These are phyloP conservation scores for Aspergillus bombycis DNA, from an alignment of 2,329 filamentous ascomycete species.

Conservation along the genomic window DNA sequence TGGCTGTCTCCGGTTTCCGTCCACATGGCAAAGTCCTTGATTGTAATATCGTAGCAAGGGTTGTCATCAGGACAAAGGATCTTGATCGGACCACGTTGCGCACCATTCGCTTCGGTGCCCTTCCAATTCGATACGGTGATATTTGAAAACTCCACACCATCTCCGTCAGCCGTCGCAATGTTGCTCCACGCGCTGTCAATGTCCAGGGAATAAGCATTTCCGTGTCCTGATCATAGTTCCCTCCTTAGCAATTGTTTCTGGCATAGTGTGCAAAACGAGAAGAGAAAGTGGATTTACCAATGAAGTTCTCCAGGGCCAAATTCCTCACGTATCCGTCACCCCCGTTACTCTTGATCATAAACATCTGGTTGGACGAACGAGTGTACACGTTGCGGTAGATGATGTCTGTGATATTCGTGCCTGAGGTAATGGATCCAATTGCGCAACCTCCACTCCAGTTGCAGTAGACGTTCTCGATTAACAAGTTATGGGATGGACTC, in stretches of 20 bases:
- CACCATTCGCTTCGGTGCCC: constrained; percentile 54
- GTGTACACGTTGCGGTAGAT: constrained; percentile 62
- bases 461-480: constrained; percentile 64
- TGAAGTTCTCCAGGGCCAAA: constrained; percentile 59
- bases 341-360: constrained; percentile 64
- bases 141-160: constrained; percentile 57
- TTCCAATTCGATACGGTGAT: constrained; percentile 60
- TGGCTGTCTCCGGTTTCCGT: constrained; percentile 27
- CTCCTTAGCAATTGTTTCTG: no score
- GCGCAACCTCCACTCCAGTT: constrained; percentile 64
- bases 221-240: constrained; percentile 45
- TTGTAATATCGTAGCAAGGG: constrained; percentile 57
- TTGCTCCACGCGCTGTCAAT: constrained; percentile 58
- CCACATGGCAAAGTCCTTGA: constrained; percentile 56
- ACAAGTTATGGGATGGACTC: constrained; percentile 55
- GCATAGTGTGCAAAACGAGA: background rate
- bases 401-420: constrained; percentile 55
- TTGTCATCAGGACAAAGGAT: constrained; percentile 54
- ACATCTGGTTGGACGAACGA: constrained; percentile 61
- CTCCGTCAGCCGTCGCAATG: constrained; percentile 45
- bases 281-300: constrained; percentile 28
- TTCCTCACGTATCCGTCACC: constrained; percentile 57
- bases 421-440: constrained; percentile 58
- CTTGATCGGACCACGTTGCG: constrained; percentile 56
- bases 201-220: constrained; percentile 61